phyloP scores from a whole-genome alignment of 495 filamentous ascomycete species.

The Hyaloscypha bicolor region DNA sequence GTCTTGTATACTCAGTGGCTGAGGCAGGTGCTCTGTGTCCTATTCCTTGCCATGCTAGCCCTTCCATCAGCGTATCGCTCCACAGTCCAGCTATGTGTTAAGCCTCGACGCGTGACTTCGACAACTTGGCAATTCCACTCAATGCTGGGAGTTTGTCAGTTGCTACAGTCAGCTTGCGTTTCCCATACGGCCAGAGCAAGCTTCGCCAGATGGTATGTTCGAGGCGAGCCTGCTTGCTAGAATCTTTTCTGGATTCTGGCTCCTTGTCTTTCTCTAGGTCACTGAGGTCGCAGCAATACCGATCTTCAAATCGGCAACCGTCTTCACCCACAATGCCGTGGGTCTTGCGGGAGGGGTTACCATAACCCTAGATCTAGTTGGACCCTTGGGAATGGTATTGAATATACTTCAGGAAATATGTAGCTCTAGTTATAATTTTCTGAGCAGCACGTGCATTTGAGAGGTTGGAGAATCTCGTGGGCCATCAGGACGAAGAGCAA shows the following conservation, averaged over 20 bases:
- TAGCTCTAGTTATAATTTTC: no score
- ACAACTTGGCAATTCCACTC: slow-evolving; percentile 31
- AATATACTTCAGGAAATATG: no score
- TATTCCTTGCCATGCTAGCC: slow-evolving; percentile 24
- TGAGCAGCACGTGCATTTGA: no score
- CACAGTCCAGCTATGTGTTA: slow-evolving; percentile 36
- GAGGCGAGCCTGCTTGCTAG: slow-evolving; percentile 3
- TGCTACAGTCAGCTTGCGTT: slow-evolving; percentile 28
- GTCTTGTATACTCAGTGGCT: slow-evolving; percentile 25
- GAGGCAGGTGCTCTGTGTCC: slow-evolving; percentile 7
- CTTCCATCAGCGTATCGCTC: slow-evolving; percentile 30
- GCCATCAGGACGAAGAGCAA: no score
- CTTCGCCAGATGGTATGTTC: slow-evolving; percentile 15
- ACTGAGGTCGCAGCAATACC: slow-evolving; percentile 16
- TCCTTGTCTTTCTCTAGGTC: slow-evolving; percentile 4
- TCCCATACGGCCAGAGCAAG: slow-evolving; percentile 12
- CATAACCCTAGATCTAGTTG: no score
- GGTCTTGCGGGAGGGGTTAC: no score
- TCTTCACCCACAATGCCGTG: slow-evolving; percentile 29
- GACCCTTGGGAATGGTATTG: no score
- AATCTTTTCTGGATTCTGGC: neutral
- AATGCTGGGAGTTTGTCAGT: slow-evolving; percentile 37
- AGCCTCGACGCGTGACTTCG: slow-evolving; percentile 22
- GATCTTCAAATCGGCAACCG: slow-evolving; percentile 10
- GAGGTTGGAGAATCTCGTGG: no score